A percentile compares a stretch with the other conserved stretches of the same genome.
phyloP scores from a whole-genome alignment of 2,329 filamentous ascomycete species.

The Coniochaeta sp. region DNA sequence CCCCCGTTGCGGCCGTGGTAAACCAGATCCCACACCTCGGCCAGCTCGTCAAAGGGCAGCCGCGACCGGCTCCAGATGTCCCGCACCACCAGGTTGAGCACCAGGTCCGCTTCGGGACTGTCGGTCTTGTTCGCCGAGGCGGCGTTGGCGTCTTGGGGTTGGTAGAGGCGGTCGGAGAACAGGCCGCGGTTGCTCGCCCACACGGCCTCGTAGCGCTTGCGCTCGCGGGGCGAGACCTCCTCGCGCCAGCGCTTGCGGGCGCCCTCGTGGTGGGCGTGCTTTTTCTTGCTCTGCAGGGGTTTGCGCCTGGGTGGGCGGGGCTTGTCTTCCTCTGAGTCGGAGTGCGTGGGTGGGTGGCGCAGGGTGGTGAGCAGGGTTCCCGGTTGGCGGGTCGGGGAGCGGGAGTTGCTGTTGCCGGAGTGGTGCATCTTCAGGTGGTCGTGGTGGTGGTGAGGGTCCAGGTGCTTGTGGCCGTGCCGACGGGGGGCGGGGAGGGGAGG shows the following conservation, averaged over 20 bases:
- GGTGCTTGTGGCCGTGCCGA: conserved; percentile 18
- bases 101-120: conserved; percentile 34
- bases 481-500: conserved; percentile 27
- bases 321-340: conserved; percentile 48
- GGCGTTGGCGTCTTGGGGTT: too few species aligned
- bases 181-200: conserved; percentile 75
- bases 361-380: conserved; percentile 53
- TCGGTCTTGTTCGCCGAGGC: conserved; percentile 10
- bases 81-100: conserved; percentile 60
- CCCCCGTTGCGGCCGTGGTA: conserved; percentile 47
- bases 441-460: conserved; percentile 8
- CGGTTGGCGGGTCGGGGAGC: conserved; percentile 30
- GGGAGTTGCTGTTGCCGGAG: conserved; percentile 23
- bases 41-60: conserved; percentile 59
- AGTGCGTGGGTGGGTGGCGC: conserved; percentile 43
- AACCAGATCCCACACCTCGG: conserved; percentile 72
- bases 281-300: conserved; percentile 39
- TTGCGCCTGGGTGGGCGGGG: conserved; percentile 23
- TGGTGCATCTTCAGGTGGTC: conserved; percentile 5
- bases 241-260: conserved; percentile 71
- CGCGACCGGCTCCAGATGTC: conserved; percentile 71
- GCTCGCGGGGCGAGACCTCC: conserved; percentile 60
- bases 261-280: conserved; percentile 71
- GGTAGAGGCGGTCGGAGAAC: conserved; percentile 15
- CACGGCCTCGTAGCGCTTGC: conserved; percentile 76